These are phyloP conservation scores for Aspergillus candidus DNA, from an alignment of 2,329 filamentous ascomycete species.

Conservation along the genomic window DNA sequence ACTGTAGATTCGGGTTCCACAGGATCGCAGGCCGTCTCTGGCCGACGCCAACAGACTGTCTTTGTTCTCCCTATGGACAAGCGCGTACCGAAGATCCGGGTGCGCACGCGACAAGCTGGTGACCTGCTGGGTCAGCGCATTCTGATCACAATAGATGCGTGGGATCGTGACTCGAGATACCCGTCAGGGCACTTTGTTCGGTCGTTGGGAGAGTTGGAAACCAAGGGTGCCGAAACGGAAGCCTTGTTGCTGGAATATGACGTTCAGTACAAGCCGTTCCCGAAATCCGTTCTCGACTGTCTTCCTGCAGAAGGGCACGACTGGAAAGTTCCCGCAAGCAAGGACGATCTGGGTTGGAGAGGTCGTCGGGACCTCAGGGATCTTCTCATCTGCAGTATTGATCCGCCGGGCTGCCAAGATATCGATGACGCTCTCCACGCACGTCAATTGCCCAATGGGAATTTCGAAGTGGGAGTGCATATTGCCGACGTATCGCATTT, in stretches of 20 bases:
- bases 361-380: slow-evolving; percentile 76
- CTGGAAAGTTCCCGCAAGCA: slow-evolving; percentile 81
- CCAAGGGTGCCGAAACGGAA: slow-evolving; percentile 95
- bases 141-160: slow-evolving; percentile 86
- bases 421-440: slow-evolving; percentile 97
- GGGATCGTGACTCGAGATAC: slow-evolving; percentile 89
- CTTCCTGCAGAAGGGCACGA: slow-evolving; percentile 84
- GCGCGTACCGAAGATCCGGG: slow-evolving; percentile 89
- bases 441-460: slow-evolving; percentile 76
- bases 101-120: slow-evolving; percentile 82
- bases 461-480: slow-evolving; percentile 93
- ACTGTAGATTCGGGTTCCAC: slow-evolving; percentile 87
- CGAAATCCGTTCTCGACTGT: slow-evolving; percentile 91
- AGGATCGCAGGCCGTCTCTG: slow-evolving; percentile 64
- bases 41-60: slow-evolving; percentile 81
- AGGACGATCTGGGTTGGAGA: slow-evolving; percentile 78
- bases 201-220: slow-evolving; percentile 87
- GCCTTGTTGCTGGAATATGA: slow-evolving; percentile 91
- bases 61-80: slow-evolving; percentile 98
- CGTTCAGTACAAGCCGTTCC: slow-evolving; percentile 95
- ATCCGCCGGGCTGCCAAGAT: slow-evolving; percentile 92
- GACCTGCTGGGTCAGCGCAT: slow-evolving; percentile 88
- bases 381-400: slow-evolving; percentile 92
- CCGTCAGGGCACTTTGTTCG: slow-evolving; percentile 91
- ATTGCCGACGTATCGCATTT: slow-evolving; percentile 99